These are phyloP conservation scores for Nakaseomyces delphensis DNA, from an alignment of 1,139 yeast genomes.

Conservation along the genomic window DNA sequence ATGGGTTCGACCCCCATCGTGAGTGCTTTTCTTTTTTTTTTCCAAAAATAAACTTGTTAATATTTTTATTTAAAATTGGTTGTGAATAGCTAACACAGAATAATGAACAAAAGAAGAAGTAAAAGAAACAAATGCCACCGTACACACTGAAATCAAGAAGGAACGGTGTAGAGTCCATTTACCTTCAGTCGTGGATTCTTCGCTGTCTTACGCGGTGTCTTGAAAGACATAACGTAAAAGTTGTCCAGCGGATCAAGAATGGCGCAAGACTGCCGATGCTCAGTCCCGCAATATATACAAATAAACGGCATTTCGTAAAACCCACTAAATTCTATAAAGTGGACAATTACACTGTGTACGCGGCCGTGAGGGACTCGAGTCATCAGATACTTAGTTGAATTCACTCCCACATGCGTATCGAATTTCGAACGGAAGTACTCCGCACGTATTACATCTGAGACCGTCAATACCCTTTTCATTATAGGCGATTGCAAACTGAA, in stretches of 20 bases:
- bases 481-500: slow-evolving; percentile 16
- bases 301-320: slow-evolving; percentile 15
- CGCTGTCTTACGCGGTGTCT: neutral
- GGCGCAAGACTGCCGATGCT: slow-evolving; percentile 9
- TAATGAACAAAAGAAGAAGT: neutral
- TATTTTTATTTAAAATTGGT: neutral
- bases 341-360: slow-evolving; percentile 16
- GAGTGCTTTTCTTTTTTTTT: slow-evolving; percentile 34
- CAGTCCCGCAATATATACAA: slow-evolving; percentile 10
- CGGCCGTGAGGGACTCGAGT: slow-evolving; percentile 15
- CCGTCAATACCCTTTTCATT: slow-evolving; percentile 16
- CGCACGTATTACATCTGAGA: slow-evolving; percentile 19
- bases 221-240: neutral
- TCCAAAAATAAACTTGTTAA: neutral
- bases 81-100: neutral
- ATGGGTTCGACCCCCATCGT: slow-evolving; percentile 55
- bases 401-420: slow-evolving; percentile 19
- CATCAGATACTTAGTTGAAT: slow-evolving; percentile 21
- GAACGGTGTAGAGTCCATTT: neutral
- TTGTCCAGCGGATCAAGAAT: neutral
- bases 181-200: slow-evolving; percentile 2
- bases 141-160: neutral
- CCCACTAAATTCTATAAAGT: slow-evolving; percentile 17
- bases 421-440: slow-evolving; percentile 16
- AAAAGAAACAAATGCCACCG: slow-evolving; percentile 7